Conservation (phyloP, 805 yeast species). For the Torulaspora indica region DNA sequence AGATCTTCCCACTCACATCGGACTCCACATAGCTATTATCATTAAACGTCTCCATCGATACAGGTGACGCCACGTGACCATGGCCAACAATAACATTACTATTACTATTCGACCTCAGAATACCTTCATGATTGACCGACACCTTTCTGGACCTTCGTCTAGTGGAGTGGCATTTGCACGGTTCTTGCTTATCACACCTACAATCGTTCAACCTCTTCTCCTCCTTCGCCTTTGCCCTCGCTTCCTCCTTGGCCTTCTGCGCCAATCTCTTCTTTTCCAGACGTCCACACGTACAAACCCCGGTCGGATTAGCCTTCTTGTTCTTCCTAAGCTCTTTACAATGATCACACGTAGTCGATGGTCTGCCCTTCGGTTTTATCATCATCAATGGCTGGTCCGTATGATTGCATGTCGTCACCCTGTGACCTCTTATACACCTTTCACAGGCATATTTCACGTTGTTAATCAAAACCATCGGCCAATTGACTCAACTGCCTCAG, state of each 20-base stretch:
- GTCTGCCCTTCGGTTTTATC: constrained; percentile 96
- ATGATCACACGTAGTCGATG: constrained; percentile 85
- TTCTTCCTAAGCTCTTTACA: constrained; percentile 71
- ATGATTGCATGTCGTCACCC: constrained; percentile 92
- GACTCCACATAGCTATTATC: constrained; percentile 21
- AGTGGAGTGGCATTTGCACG: constrained; percentile 23
- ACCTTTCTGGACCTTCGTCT: constrained; percentile 19
- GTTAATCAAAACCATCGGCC: constrained; percentile 74
- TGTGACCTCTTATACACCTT: constrained; percentile 91
- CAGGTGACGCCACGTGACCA: constrained; percentile 15
- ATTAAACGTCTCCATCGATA: constrained; percentile 12
- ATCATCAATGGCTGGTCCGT: constrained; percentile 83
- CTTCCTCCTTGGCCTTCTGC: constrained; percentile 33
- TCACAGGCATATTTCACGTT: constrained; percentile 97
- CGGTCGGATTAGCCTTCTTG: constrained; percentile 56
- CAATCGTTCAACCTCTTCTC: constrained; percentile 30
- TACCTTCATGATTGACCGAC: constrained; percentile 1
- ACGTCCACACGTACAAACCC: constrained; percentile 65
- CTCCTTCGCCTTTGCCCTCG: constrained; percentile 29
- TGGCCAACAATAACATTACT: constrained; percentile 2
- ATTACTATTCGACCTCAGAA: neutral
- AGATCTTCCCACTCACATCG: constrained; percentile 26
- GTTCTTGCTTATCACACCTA: constrained; percentile 29
- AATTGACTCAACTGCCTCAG: neutral
- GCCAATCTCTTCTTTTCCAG: constrained; percentile 41